Base-by-base conservation (phyloP, 768 basidiomycete genomes). In the Boletus tomentosulus region DNA sequence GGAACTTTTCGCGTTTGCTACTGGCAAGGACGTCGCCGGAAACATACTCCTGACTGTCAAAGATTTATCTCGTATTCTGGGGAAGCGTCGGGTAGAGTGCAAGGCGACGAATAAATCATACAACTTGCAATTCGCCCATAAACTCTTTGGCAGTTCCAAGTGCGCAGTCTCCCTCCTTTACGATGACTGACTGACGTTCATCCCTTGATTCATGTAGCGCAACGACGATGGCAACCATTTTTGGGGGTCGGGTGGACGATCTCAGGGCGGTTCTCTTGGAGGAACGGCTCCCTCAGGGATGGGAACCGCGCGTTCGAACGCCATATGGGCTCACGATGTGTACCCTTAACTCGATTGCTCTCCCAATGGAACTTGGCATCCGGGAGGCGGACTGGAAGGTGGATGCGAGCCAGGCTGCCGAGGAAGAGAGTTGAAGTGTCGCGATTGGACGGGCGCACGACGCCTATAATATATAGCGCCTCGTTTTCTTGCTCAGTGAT, bases 241-340 rank as follows among this genome's bases (percentile, higher is more conserved):
- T 87, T 57, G 89, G 86, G 4, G 86, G 87, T 3, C 74, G 76
- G 24, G 62, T 85, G 4, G 66, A 73, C 10, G 84, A 85, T 53
- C 60, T 90, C 37, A 70, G 77, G 38, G 57, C 75, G 0, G 60
- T 88, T 42, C 66, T 91, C 19, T 64, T 73, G 11, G 85, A 92
- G 44, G 89, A 92, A 58, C 79, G 87, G 16, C 62, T 92, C 30
- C 83, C 84, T 0, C 75, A 85, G 0, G 81, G 81, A 24, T 91
- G 87, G 86, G 86, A 89, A 62, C 76, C 87, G 0, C 71, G 77
- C 11, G 66, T 81, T 33, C 73, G 77, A n/a, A 69, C 75, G 35
- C 78, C 71, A 0, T 71, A 75, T 51, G 88, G 89, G 0, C 66
- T 89, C 31, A 88, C 87, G 0, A 68, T 90, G 5, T 46, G 70